Evolutionary conservation across 768 basidiomycete genomes (phyloP).

Genomic region (Suillus occidentalis): DNA sequence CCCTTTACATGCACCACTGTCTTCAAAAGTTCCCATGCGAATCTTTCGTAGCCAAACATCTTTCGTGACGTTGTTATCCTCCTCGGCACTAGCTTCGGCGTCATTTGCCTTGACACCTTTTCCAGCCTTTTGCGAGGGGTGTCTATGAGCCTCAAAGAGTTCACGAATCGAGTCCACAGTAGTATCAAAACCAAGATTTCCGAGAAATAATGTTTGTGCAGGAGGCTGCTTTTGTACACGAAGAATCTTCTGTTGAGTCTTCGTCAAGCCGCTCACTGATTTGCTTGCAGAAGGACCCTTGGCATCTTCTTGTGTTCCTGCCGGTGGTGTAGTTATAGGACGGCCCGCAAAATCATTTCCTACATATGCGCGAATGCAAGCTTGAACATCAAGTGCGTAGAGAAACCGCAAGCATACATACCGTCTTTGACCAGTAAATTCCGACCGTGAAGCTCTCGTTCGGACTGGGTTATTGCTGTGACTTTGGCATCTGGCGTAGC

Average conservation of each 20-base stretch:
- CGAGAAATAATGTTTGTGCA: conserved; percentile 86
- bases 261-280: conserved; percentile 44
- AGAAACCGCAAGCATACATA: conserved; percentile 31
- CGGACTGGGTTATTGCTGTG: conserved; percentile 78
- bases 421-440: conserved; percentile 93
- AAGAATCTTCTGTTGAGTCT: conserved; percentile 78
- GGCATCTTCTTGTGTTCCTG: conserved; percentile 31
- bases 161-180: conserved; percentile 75
- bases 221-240: conserved; percentile 78
- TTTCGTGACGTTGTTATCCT: conserved; percentile 19
- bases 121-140: conserved; percentile 24
- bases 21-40: conserved; percentile 94
- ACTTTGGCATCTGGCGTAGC: conserved; percentile 70
- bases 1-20: conserved; percentile 96
- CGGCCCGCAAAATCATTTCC: conserved; percentile 75
- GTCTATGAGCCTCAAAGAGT: conserved; percentile 69
- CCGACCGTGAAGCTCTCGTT: conserved; percentile 80
- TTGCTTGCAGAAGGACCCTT: conserved; percentile 28
- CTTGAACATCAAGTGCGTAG: conserved; percentile 7
- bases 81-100: conserved; percentile 27
- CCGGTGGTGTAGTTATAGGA: conserved; percentile 48
- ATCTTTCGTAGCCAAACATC: conserved; percentile 75
- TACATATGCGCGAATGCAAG: conserved; percentile 27
- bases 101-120: conserved; percentile 35
- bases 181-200: conserved; percentile 90